Evolutionary conservation across 192 early-diverging fungal species (phyloP).

Genomic region (Gigaspora rosea): DNA sequence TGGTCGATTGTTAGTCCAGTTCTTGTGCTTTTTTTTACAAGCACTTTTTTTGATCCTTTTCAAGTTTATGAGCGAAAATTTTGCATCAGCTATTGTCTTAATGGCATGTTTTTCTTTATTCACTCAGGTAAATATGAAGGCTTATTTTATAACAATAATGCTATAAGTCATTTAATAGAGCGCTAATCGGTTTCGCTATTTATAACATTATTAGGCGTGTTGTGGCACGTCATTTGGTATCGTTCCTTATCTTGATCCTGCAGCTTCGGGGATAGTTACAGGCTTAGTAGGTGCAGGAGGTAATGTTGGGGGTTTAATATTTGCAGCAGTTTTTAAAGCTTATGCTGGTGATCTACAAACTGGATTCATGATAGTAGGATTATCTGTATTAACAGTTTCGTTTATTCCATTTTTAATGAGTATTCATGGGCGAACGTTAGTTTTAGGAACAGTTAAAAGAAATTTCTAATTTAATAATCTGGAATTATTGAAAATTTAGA

Average conservation of each 20-base stretch:
- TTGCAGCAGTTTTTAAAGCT: constrained; percentile 53
- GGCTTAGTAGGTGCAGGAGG: constrained; percentile 72
- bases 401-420: constrained; percentile 38
- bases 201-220: constrained; percentile 34
- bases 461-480: no score
- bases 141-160: constrained; percentile 18
- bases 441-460: neutral
- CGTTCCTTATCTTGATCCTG: constrained; percentile 58
- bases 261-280: constrained; percentile 47
- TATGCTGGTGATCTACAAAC: constrained; percentile 38
- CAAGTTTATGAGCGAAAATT: constrained; percentile 35
- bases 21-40: constrained; percentile 44
- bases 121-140: constrained; percentile 33
- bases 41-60: constrained; percentile 55
- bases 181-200: neutral
- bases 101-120: constrained; percentile 56
- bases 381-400: constrained; percentile 37
- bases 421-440: constrained; percentile 26
- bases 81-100: constrained; percentile 43
- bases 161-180: neutral
- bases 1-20: constrained; percentile 53
- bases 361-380: constrained; percentile 51
- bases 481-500: no score
- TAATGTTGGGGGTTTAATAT: constrained; percentile 62
- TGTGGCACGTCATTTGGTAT: constrained; percentile 63